Percentiles rank a stretch among this genome's conserved stretches.
Conservation (phyloP, 176 grass and related monocot species). For the Avena sativa region DNA sequence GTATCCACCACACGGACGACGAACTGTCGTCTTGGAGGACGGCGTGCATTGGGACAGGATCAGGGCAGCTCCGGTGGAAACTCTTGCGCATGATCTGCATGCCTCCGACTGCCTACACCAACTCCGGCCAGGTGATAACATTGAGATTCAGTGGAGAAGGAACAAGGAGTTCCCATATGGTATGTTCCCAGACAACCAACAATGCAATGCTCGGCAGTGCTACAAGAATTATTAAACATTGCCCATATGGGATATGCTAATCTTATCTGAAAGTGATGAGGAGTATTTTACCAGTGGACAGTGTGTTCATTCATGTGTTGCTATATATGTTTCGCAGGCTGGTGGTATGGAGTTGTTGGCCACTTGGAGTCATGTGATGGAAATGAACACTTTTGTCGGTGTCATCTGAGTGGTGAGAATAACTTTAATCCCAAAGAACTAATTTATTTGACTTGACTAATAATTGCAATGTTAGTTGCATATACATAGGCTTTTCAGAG, state of each 20-base stretch:
- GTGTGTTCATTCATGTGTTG: slow-evolving; percentile 48
- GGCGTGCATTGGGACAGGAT: slow-evolving; percentile 83
- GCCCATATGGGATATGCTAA: slow-evolving; percentile 51
- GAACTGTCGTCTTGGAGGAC: slow-evolving; percentile 73
- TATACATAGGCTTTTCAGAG: slow-evolving; percentile 37
- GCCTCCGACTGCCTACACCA: slow-evolving; percentile 80
- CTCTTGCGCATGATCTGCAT: slow-evolving; percentile 77
- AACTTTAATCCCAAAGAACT: slow-evolving; percentile 39
- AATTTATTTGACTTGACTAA: slow-evolving; percentile 54
- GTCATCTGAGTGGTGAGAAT: slow-evolving; percentile 82
- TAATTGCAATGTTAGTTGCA: slow-evolving; percentile 46
- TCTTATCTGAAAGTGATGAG: slow-evolving; percentile 42
- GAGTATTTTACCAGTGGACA: slow-evolving; percentile 48
- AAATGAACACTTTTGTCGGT: slow-evolving; percentile 78
- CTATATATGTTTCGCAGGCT: slow-evolving; percentile 72
- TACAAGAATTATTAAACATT: slow-evolving; percentile 34
- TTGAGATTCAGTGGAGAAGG: slow-evolving; percentile 99
- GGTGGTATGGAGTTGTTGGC: slow-evolving; percentile 99
- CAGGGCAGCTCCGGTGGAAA: slow-evolving; percentile 66
- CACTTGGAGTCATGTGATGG: slow-evolving; percentile 91
- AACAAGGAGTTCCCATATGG: slow-evolving; percentile 96
- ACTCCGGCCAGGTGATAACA: slow-evolving; percentile 71
- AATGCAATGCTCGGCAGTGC: slow-evolving; percentile 31
- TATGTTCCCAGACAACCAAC: slow-evolving; percentile 62
- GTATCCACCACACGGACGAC: slow-evolving; percentile 85